Conservation (phyloP, 345 rosid genomes). For the Eucalyptus pauciflora region DNA sequence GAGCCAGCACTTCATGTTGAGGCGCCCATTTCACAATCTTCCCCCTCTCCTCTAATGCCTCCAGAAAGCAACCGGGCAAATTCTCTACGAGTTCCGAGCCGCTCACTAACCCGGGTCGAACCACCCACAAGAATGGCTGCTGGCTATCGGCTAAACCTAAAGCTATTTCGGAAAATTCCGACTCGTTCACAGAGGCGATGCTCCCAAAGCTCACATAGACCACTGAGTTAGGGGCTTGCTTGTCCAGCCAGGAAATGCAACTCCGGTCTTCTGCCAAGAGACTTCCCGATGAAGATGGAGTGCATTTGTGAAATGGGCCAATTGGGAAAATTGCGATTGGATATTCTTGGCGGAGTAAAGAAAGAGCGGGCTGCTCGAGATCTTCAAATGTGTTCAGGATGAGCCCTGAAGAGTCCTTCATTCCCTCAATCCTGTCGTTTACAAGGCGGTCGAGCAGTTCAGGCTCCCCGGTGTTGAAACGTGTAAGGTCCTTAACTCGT, state of each 20-base stretch:
- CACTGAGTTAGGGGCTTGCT: conserved; percentile 25
- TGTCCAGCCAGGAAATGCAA: conserved; percentile 45
- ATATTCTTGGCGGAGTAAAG: not conserved
- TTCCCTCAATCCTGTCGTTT: not conserved
- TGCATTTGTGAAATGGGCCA: conserved; percentile 40
- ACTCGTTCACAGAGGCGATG: conserved; percentile 15
- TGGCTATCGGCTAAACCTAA: conserved; percentile 37
- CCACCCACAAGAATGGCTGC: conserved; percentile 58
- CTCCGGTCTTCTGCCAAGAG: conserved; percentile 7
- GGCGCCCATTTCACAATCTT: conserved; percentile 66
- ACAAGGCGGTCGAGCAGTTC: not conserved
- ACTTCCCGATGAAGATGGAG: conserved; percentile 12
- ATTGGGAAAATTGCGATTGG: conserved; percentile 23
- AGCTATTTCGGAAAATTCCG: conserved; percentile 37
- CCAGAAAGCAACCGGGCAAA: not conserved
- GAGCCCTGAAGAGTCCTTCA: too few relatives aligned
- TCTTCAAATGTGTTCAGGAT: too few relatives aligned
- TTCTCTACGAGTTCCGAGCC: not conserved
- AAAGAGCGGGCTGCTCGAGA: conserved; percentile 5
- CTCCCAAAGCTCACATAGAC: conserved; percentile 63
- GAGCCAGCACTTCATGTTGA: conserved; percentile 46
- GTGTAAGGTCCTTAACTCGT: conserved; percentile 36
- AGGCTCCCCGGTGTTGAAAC: not conserved
- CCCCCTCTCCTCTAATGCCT: conserved; percentile 20
- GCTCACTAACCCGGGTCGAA: conserved; percentile 25